Base-by-base conservation (phyloP, 306 rosid species). In the Begonia fuchsioides region DNA sequence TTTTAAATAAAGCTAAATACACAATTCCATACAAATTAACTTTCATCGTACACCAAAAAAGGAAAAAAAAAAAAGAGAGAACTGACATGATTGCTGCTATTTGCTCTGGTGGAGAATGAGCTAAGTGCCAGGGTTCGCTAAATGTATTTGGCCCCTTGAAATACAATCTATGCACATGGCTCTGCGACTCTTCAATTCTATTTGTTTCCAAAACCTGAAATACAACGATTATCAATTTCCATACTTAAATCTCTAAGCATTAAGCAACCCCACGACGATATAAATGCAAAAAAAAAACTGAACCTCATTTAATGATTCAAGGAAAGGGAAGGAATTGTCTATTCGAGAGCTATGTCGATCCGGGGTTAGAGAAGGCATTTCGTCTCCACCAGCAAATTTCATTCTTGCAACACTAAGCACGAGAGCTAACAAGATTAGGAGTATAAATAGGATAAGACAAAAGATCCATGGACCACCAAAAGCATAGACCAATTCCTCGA, bases 281-380 rank as follows among this genome's bases (percentile, higher is more conserved):
- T 26, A 26, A 5, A 53, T 50, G 64, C 52, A 48, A 63, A 58
- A 51, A 43, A 49, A 40, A 73, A 57, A 47, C 53, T 38, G 61
- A 47, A 90, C 97, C 95, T 90, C 97, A 73, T 84, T 90, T 62
- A 90, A 62, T 3, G 97, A 90, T 70, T 90, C 94, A 49, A 90
- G 80, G 69, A 90, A 90, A 51, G 97, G 97, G 61, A 90, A 90
- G 55, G 95, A 90, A 64, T 84, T 71, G 69, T 79, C 84, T 46
- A 90, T 61, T 63, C 79, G 81, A 65, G 87, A 60, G 26, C 74
- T 80, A 70, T 71, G 81, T 53, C 67, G 93, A 61, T 93, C 73
- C 57, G 92, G 79, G n/a, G 56, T 65, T 51, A 61, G 58, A 26
- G 76, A 61, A 0, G 81, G 80, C 58, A 77, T 52, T 51, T 90